Evolutionary conservation across 2,329 filamentous ascomycete genomes (phyloP), one percentile per base, ranked within the genome.

Genomic region (Curvularia verruculosa): DNA sequence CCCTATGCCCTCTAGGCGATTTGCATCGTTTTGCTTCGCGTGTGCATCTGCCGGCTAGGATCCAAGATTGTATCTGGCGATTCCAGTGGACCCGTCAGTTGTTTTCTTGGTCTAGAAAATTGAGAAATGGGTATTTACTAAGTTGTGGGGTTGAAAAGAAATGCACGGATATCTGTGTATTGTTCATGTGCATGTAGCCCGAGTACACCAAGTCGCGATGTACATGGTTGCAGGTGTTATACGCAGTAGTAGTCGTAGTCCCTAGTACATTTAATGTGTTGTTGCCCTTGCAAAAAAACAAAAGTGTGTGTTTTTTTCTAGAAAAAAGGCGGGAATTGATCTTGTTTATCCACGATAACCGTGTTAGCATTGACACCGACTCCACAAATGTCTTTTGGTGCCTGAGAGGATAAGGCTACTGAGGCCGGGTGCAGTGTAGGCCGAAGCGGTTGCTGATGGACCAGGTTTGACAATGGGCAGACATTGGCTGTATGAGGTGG

Each of bases 1-100:
- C 90, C 90, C 15, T 93, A 89, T 74, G 90, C 90, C 61, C 73
- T 83, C 54, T 83, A 72, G 75, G 36, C 21, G 46, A 40, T 37
- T 63, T 49, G 54, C 34, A 34, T 29, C 40, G 13, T 36, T 47
- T 31, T 10, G 18, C 37, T 43, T 37, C 28, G 53, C 34, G 15
- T 43, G 45, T 10, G n/a, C 31, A 36, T 23, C 7, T 36, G 45
- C 31, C n/a, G 41, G 52, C 46, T 18, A 52, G 46, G 31, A 56
- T 52, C 19, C 18, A 19, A 24, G 18, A 31, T 37, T 21, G 28
- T 50, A n/a, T 31, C 34, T 39, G 37, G 43, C 24, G 19, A 26
- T 28, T 24, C 45, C 36, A 28, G 29, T 37, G 21, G 48, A 59
- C 59, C n/a, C 18, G 43, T 29, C 24, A 29, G 61, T 50, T 56